These are phyloP conservation scores for Conoideocrella luteorostrata DNA, from an alignment of 2,329 filamentous ascomycete species.

Conservation along the genomic window DNA sequence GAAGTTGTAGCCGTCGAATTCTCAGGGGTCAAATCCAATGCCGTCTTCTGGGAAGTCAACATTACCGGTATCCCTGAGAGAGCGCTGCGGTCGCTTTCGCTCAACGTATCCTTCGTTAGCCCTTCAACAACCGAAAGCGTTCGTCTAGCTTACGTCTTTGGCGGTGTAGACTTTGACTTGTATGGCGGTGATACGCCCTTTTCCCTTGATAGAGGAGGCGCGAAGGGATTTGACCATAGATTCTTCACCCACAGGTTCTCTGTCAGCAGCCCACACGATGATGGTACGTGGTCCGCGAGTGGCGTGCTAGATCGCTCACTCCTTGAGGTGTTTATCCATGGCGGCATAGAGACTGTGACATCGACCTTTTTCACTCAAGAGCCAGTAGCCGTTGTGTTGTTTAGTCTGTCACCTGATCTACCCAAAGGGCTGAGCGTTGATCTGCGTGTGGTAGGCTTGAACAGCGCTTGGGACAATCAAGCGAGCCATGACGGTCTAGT, in stretches of 20 bases:
- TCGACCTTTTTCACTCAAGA: conserved; percentile 23
- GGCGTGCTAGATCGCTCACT: conserved; percentile 30
- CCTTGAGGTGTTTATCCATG: conserved; percentile 27
- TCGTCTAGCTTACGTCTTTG: conserved; percentile 20
- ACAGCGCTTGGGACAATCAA: conserved; percentile 20
- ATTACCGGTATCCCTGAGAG: conserved; percentile 34
- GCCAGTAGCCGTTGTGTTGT: conserved; percentile 17
- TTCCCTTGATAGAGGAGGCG: conserved; percentile 22
- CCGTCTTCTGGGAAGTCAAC: conserved; percentile 49
- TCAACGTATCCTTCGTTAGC: conserved; percentile 23
- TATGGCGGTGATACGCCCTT: conserved; percentile 20
- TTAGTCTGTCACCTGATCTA: conserved; percentile 16
- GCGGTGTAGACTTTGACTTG: no score
- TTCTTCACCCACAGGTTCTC: conserved; percentile 28
- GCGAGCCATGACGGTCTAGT: conserved; percentile 6
- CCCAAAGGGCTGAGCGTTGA: conserved; percentile 16
- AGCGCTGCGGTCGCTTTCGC: conserved; percentile 13
- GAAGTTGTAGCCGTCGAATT: conserved; percentile 44
- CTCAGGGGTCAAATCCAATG: conserved; percentile 39
- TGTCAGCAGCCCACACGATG: conserved; percentile 11
- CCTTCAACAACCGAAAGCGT: conserved; percentile 20
- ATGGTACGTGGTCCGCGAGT: conserved; percentile 20
- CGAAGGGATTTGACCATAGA: conserved; percentile 20
- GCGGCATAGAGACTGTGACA: conserved; percentile 26
- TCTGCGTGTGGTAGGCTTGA: conserved; percentile 17